Percentiles rank a stretch among this genome's conserved stretches.
phyloP scores from a whole-genome alignment of 2,329 filamentous ascomycete genomes.

The Monilinia aucupariae region DNA sequence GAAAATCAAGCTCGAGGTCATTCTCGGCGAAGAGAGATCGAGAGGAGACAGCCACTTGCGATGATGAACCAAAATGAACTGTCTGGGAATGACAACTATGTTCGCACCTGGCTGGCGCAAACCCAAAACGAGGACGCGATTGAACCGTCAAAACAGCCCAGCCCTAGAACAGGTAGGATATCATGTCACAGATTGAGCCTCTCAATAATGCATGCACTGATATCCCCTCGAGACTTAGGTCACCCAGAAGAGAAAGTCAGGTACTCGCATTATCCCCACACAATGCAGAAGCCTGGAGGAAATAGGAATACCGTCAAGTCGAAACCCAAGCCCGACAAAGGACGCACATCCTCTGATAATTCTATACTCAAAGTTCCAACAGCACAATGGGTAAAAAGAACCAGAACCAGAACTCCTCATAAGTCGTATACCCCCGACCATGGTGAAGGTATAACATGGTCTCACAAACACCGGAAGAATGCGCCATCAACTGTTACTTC shows the following conservation, averaged over 20 bases:
- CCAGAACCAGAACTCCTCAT: background rate
- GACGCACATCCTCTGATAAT: conserved; percentile 25
- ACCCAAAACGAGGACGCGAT: conserved; percentile 19
- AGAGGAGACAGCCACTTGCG: background rate
- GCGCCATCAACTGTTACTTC: conserved; percentile 8
- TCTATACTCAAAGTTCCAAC: conserved; percentile 23
- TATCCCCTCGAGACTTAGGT: background rate
- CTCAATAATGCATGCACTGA: background rate
- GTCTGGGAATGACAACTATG: conserved; percentile 26
- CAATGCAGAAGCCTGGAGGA: background rate
- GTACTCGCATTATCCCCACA: background rate
- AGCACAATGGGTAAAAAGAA: background rate
- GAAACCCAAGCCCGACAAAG: conserved; percentile 15
- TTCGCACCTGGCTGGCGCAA: conserved; percentile 31
- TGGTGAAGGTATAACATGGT: background rate
- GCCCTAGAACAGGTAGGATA: background rate
- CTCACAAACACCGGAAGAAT: conserved; percentile 18
- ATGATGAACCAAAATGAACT: conserved; percentile 12
- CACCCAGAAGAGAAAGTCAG: background rate
- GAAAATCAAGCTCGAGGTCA: background rate
- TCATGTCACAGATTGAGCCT: background rate
- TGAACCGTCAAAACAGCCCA: background rate
- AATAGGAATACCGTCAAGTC: background rate
- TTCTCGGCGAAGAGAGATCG: background rate
- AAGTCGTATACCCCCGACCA: background rate